Evolutionary conservation across 2,329 filamentous ascomycete genomes (phyloP), one percentile per base, ranked within the genome.

Genomic region (Alternaria longipes): DNA sequence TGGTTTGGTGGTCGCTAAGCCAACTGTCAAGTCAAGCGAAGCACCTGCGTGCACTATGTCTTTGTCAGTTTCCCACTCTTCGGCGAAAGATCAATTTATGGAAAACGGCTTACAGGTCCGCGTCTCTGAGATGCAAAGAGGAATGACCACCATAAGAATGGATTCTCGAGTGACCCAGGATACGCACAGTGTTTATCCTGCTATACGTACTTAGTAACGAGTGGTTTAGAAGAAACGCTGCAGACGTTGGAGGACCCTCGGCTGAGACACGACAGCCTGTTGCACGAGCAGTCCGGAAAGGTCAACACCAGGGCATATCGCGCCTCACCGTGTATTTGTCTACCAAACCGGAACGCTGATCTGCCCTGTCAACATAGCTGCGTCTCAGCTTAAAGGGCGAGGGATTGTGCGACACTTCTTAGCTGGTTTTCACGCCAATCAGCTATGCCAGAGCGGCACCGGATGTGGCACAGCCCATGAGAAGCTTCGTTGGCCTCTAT

Each of bases 391-490:
- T 51, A 26, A 40, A 57, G 38, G 47, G 55, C 40, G 45, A 53
- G 38, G 47, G 30, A 30, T 57, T 53, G 28, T 57, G 47, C 47
- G 40, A 49, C 55, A 24, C 38, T 45, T 46, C 16, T 28, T 36
- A 44, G 47, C 22, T 56, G 22, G 24, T 32, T 6, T 24, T 30
- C 42, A 45, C 30, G n/a, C 47, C 47, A 57, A 57, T 57, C 55
- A 53, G 40, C 8, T 26, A 34, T 45, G 44, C 30, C 36, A 16
- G n/a, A 49, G 26, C 22, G 44, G n/a, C 55, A 44, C 55, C 40
- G 32, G 34, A 53, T 51, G 46, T 38, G 47, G 47, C 55, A 57
- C 47, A 30, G 40, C 30, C 32, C 55, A 57, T 53, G 30, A 57
- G 40, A 53, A 18, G 32, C 42, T 16, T 30, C 30, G 55, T 57